Conservation (phyloP, 2,329 filamentous ascomycete species). For the Cadophora sp. region DNA sequence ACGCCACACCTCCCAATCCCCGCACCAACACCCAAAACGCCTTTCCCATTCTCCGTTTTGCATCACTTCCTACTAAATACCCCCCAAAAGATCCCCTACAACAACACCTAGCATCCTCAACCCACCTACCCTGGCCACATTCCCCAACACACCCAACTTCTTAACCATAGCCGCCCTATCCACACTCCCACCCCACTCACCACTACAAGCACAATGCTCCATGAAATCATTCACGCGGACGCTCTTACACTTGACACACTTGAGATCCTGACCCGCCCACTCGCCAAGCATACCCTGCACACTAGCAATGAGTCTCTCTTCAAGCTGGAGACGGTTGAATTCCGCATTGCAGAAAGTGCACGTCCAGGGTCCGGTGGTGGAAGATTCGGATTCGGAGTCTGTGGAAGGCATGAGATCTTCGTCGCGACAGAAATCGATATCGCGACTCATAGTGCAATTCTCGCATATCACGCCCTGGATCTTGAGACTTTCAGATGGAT, state of each 20-base stretch:
- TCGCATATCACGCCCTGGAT: conserved; percentile 83
- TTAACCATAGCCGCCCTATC: conserved; percentile 69
- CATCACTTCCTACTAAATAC: no score
- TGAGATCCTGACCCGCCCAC: conserved; percentile 90
- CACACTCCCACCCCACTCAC: conserved; percentile 79
- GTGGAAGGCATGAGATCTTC: conserved; percentile 71
- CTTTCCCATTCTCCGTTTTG: neutral
- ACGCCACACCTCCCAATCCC: neutral
- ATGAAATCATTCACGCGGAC: conserved; percentile 90
- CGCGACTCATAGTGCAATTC: conserved; percentile 86
- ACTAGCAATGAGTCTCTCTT: conserved; percentile 80
- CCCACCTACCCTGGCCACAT: conserved; percentile 80
- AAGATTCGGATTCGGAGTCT: conserved; percentile 21
- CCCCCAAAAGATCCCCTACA: conserved; percentile 66
- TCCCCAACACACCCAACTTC: conserved; percentile 72
- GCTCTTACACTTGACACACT: conserved; percentile 74
- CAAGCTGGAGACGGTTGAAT: conserved; percentile 80
- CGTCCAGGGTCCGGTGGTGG: conserved; percentile 63
- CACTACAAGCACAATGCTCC: conserved; percentile 95
- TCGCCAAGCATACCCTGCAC: conserved; percentile 77
- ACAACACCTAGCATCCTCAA: conserved; percentile 82
- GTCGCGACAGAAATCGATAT: conserved; percentile 92
- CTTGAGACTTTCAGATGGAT: conserved; percentile 78
- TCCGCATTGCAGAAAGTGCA: conserved; percentile 79
- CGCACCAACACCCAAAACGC: neutral